Base-by-base conservation (phyloP, 305 asterid species). In the Vinca major region DNA sequence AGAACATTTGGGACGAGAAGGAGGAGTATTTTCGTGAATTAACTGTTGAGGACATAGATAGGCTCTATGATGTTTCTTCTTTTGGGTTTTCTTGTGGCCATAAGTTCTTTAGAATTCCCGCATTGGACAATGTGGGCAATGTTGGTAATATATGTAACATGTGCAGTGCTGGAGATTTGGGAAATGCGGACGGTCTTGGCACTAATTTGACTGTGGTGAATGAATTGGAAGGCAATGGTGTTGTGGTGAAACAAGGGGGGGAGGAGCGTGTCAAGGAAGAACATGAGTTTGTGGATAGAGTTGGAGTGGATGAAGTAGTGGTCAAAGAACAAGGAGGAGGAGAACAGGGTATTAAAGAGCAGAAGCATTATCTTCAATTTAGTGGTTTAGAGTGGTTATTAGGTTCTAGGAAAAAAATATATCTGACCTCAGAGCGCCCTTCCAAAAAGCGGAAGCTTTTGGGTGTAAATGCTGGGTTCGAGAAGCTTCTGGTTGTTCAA, bases 301-400 rank as follows among this genome's bases (percentile, higher is more conserved):
- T 66, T 71, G 86, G 70, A 67, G 78, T 58, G 20, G 60, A 50
- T 58, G 72, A 65, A n/a, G n/a, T n/a, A 52, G 68, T 19, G 41
- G 16, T 17, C 57, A 66, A 67, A 67, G 83, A 78, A 63, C 69
- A 67, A 69, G 53, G 51, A 64, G 80, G 65, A 16, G 64, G 74
- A 63, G 73, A 67, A 55, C 69, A 60, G 43, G 65, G 51, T 60
- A 53, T 56, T 20, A 76, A 70, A 11, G 64, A 55, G 37, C 82
- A 62, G 67, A 83, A 76, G 72, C 81, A 62, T 7, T 66, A 67
- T 47, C 61, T 80, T 47, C 79, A 82, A 47, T 70, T 80, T 76
- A 84, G 84, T 79, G 90, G 98, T 65, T 75, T 91, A 65, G 99
- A 91, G 76, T 91, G 99, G 99, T 88, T 94, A 70, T 84, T 94